A percentile compares a stretch with the other conserved stretches of the same genome.
Conservation (phyloP, 192 early-diverging fungal species). For the Coemansia sp. region DNA sequence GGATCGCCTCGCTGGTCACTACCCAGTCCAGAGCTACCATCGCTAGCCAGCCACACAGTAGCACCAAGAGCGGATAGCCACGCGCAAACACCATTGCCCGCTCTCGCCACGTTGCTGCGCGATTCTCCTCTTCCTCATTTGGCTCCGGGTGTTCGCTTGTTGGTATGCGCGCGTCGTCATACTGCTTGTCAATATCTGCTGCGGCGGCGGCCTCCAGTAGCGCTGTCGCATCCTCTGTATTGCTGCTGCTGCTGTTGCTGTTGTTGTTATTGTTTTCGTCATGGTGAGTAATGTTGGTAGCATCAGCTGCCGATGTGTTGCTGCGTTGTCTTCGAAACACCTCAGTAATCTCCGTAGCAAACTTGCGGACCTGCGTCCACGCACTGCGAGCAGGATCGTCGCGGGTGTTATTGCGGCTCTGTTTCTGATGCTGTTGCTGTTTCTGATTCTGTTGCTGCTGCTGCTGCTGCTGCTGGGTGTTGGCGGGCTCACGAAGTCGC, state of each 20-base stretch:
- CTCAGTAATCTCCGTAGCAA: conserved; percentile 39
- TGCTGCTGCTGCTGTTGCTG: no score
- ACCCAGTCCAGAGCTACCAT: conserved; percentile 36
- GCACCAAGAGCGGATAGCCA: conserved; percentile 19
- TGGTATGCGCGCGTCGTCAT: neutral
- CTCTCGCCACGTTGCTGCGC: neutral
- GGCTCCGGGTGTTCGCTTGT: neutral
- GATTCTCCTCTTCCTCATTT: neutral
- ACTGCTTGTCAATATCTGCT: neutral
- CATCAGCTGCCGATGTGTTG: neutral
- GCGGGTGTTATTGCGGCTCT: neutral
- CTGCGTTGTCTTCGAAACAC: conserved; percentile 25
- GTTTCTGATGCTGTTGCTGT: neutral
- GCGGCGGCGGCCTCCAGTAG: neutral
- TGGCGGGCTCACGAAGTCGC: neutral
- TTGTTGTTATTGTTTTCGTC: neutral
- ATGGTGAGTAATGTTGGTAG: neutral
- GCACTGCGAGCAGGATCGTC: conserved; percentile 4
- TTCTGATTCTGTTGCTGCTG: neutral
- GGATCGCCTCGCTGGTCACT: conserved; percentile 25
- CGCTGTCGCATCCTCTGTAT: neutral
- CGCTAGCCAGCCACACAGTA: conserved; percentile 24
- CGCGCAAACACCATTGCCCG: conserved; percentile 21
- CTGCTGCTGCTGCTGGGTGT: neutral
- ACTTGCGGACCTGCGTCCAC: conserved; percentile 33